Base-by-base conservation (phyloP, 495 filamentous ascomycete genomes). In the Aspergillus baeticus region DNA sequence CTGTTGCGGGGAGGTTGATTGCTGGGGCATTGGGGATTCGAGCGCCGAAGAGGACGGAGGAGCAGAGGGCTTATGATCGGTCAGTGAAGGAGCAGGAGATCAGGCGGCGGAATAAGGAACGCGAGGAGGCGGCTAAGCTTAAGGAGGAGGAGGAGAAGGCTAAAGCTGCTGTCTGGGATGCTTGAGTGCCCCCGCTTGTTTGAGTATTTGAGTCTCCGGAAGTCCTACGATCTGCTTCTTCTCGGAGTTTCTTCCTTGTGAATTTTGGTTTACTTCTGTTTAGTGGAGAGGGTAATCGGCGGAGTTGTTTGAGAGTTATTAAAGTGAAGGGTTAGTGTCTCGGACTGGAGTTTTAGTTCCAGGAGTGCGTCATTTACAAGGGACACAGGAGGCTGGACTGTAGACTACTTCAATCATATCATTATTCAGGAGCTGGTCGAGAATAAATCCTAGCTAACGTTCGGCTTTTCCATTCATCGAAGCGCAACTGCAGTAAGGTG, bases 1-100 rank as follows among this genome's bases (percentile, higher is more conserved):
- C 92, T 2, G 90, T 93, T 39, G 94, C 94, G 22, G 82, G 88
- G 53, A 79, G 94, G 59, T 78, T 98, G 85, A 97, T 98, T 66
- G 91, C 92, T 0, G 89, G 84, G 20, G 94, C 88, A 6, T 74
- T 98, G 62, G 94, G 94, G 5, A 83, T 98, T 37, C 82, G 84
- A 56, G 83, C 89, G 33, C 90, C 89, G 26, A 88, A 83, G 76
- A 79, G 81, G 66, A 97, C 89, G 10, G 91, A 96, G 64, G 93
- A 97, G 73, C 87, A 96, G 78, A 77, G 79, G 55, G 88, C 88
- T 58, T 98, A 96, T 68, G 94, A 98, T 65, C 79, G 79, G 49
- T 86, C 90, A 10, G 72, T 92, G 45, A 87, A 87, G 67, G 90
- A 95, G 73, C 90, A 91, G 75, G 92, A 96, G 78, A 83, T 83